Evolutionary conservation across 805 yeast genomes (phyloP).

Genomic region (Nakazawaea anatomiae): DNA sequence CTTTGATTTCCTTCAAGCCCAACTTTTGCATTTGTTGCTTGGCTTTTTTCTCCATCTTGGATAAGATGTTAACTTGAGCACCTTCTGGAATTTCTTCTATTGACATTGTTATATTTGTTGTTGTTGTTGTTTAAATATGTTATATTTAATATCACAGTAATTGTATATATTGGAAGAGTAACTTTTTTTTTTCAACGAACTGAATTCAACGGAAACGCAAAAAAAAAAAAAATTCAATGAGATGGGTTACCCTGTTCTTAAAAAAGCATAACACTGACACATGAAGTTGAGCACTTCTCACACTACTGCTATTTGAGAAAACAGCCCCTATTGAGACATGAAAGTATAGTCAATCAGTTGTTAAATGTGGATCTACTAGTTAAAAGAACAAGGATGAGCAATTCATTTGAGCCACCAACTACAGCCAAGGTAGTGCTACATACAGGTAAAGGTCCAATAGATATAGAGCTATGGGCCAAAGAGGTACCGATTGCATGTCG

Average conservation of each 20-base stretch:
- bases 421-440: constrained; percentile 50
- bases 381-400: background rate
- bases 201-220: too few species aligned
- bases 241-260: too few species aligned
- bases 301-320: too few species aligned
- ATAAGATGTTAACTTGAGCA: constrained; percentile 72
- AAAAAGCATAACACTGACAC: too few species aligned
- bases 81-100: constrained; percentile 65
- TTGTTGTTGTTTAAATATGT: background rate
- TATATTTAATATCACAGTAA: too few species aligned
- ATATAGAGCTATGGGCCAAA: constrained; percentile 63
- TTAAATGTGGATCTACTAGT: too few species aligned
- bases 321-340: too few species aligned
- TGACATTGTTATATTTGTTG: constrained; percentile 7
- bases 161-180: too few species aligned
- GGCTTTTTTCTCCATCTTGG: constrained; percentile 94
- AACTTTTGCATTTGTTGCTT: constrained; percentile 83
- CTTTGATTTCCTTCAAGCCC: constrained; percentile 84
- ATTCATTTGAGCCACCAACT: constrained; percentile 41
- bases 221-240: too few species aligned
- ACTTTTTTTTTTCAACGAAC: background rate
- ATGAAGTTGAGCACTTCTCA: too few species aligned
- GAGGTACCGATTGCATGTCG: constrained; percentile 49
- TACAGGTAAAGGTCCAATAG: constrained; percentile 55
- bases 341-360: too few species aligned